Evolutionary conservation across 805 yeast species (phyloP), one percentile per base, ranked within the genome.

Genomic region (Schwanniomyces pseudopolymorphus): DNA sequence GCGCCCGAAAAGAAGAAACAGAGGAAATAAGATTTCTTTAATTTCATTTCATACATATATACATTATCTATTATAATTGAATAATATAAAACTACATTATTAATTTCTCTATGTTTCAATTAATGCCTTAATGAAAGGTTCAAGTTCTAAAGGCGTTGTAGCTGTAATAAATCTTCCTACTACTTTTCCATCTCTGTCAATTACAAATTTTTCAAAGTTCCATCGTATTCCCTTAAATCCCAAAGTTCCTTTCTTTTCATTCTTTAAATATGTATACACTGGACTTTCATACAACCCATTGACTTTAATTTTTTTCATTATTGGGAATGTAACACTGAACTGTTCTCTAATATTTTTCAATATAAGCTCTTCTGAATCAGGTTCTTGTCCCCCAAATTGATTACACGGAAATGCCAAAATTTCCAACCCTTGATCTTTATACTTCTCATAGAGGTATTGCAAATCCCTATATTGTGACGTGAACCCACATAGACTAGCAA

Each of bases 351-450:
- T 58, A 14, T 48, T 51, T 17, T 39, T 35, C 16, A 56, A 59
- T 14, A 70, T 59, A 24, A 58, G 47, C 3, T 38, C 78, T 42
- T 79, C 81, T 2, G 79, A 60, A 3, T 83, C 84, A 55, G 94
- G 85, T 67, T 91, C 88, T 73, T 94, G 86, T 56, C 79, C 71
- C 20, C 86, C 91, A 63, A 90, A 90, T 64, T 89, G 96, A 69
- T 89, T 87, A 68, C 96, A 88, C 26, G 97, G 97, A 78, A 90
- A 89, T 0, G 90, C 97, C 28, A 90, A 53, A 22, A 90, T 75
- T 39, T 70, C 81, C 20, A 91, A 71, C 1, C 88, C 95, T 51
- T 77, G 59, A 41, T 77, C 80, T 44, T 77, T 68, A 68, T 84
- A 87, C 60, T 82, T 81, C 50, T 81, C 69, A 69, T 88, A 83